A percentile compares a stretch with the other conserved stretches of the same genome.
Conservation (phyloP, 148 eudicot species). For the Rhododendron kiyosumense region DNA sequence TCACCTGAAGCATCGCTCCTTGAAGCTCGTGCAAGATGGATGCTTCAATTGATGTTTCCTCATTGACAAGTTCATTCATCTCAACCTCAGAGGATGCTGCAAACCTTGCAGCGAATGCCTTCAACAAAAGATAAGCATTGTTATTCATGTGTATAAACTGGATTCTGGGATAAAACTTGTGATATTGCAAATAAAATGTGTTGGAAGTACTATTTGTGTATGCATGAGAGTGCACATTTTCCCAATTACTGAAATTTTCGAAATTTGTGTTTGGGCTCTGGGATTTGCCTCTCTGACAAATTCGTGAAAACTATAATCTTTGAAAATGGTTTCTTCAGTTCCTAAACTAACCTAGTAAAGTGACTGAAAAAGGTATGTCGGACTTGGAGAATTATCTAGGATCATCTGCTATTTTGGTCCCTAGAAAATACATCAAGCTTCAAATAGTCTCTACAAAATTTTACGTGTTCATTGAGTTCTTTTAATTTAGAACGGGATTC, state of each 20-base stretch:
- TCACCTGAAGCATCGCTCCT: slow-evolving; percentile 53
- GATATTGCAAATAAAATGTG: not conserved
- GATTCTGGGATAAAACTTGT: not conserved
- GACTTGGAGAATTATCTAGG: not conserved
- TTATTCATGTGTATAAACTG: slow-evolving; percentile 1
- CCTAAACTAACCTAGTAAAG: not conserved
- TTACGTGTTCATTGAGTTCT: not conserved
- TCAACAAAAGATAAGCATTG: slow-evolving; percentile 16
- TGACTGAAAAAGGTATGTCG: not conserved
- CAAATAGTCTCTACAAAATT: not conserved
- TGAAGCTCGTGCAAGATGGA: slow-evolving; percentile 53
- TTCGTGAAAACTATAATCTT: not conserved
- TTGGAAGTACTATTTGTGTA: not conserved
- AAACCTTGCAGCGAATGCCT: slow-evolving; percentile 34
- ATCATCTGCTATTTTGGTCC: no score
- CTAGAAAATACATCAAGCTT: not conserved
- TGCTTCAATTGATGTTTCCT: slow-evolving; percentile 50
- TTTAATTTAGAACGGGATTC: not conserved
- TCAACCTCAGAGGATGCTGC: slow-evolving; percentile 25
- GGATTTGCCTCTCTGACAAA: no score
- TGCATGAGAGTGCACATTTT: not conserved
- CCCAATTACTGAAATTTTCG: not conserved
- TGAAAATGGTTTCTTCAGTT: not conserved
- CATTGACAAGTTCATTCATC: slow-evolving; percentile 14
- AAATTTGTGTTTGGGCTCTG: not conserved